Percentiles rank a stretch among this genome's conserved stretches.
phyloP scores from a whole-genome alignment of 495 filamentous ascomycete genomes.

The Aspergillus cavernicola region DNA sequence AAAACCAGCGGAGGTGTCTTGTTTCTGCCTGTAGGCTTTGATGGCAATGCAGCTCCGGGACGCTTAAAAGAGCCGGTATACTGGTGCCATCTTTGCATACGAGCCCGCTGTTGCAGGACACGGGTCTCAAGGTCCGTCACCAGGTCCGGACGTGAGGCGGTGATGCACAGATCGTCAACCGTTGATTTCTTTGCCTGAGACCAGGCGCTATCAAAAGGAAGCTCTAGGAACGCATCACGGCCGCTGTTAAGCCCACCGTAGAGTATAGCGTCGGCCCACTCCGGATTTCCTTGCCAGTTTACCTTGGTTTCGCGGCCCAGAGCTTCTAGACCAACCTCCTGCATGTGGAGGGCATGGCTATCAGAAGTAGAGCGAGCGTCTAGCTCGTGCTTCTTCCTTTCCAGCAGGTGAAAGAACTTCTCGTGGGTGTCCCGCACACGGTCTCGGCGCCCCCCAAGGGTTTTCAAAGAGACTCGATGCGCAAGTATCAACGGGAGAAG shows the following conservation, averaged over 20 bases:
- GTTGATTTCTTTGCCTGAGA: constrained; percentile 51
- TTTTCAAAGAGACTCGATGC: constrained; percentile 61
- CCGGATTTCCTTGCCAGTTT: constrained; percentile 71
- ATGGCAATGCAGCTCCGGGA: constrained; percentile 9
- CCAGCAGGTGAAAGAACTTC: constrained; percentile 58
- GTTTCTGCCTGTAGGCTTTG: neutral
- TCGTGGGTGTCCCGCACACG: constrained; percentile 48
- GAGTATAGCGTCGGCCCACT: constrained; percentile 64
- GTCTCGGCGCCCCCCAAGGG: constrained; percentile 37
- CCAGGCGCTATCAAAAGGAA: constrained; percentile 66
- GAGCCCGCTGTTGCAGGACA: constrained; percentile 56
- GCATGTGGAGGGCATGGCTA: constrained; percentile 20
- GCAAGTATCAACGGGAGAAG: constrained; percentile 67
- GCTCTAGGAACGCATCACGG: constrained; percentile 60
- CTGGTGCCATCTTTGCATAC: constrained; percentile 69
- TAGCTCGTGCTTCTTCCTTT: constrained; percentile 48
- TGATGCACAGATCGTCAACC: constrained; percentile 46
- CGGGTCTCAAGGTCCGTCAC: constrained; percentile 60
- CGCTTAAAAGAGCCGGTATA: constrained; percentile 47
- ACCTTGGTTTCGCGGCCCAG: constrained; percentile 52
- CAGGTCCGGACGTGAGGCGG: constrained; percentile 26
- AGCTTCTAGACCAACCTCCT: constrained; percentile 32
- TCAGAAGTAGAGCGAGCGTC: constrained; percentile 25
- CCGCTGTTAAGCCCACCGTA: constrained; percentile 57
- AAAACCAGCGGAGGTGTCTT: constrained; percentile 25